phyloP scores from a whole-genome alignment of 1,284 basidiomycete genomes.

The Earliella scabrosa region DNA sequence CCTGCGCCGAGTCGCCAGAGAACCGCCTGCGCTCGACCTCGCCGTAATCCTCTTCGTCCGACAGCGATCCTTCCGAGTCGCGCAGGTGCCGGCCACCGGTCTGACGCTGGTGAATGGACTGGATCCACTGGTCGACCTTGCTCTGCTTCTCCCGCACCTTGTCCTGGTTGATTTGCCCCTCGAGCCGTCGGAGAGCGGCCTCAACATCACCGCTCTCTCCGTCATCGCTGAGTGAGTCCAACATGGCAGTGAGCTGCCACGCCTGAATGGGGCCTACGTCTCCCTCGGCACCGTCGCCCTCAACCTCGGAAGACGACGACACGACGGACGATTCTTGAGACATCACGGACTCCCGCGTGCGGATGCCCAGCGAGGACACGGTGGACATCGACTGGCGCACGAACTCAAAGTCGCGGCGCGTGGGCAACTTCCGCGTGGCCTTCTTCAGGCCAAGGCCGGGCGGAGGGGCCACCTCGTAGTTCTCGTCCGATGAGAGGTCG shows the following conservation, averaged over 20 bases:
- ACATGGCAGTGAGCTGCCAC: conserved; percentile 81
- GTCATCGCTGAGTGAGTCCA: conserved; percentile 77
- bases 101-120: conserved; percentile 67
- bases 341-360: conserved; percentile 58
- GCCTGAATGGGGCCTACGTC: conserved; percentile 61
- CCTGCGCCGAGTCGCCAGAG: conserved; percentile 19
- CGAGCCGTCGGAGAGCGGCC: conserved; percentile 75
- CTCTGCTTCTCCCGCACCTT: conserved; percentile 69
- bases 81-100: conserved; percentile 46
- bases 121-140: conserved; percentile 84
- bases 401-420: conserved; percentile 79
- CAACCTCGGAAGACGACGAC: conserved; percentile 46
- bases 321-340: conserved; percentile 47
- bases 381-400: conserved; percentile 66
- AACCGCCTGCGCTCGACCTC: conserved; percentile 26
- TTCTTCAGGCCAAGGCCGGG: conserved; percentile 55
- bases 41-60: conserved; percentile 36
- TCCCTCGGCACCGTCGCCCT: conserved; percentile 23
- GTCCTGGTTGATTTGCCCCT: conserved; percentile 81
- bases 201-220: conserved; percentile 80
- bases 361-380: conserved; percentile 78
- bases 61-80: conserved; percentile 39
- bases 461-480: conserved; percentile 36
- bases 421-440: conserved; percentile 60
- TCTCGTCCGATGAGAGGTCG: conserved; percentile 64